phyloP scores from a whole-genome alignment of 2,329 filamentous ascomycete genomes.

The Chaetomiaceae sp. region DNA sequence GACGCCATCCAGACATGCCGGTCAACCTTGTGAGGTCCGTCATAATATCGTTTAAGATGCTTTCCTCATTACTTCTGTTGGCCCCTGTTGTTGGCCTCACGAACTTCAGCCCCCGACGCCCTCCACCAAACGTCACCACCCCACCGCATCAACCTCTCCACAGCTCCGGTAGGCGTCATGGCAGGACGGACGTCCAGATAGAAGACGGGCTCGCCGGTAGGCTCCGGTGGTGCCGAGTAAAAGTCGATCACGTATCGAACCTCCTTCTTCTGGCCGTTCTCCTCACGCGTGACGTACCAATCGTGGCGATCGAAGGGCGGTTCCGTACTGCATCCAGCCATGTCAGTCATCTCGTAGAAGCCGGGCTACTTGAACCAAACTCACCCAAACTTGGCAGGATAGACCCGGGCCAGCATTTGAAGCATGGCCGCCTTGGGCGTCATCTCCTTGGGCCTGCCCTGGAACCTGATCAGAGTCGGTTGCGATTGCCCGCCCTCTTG shows the following conservation, averaged over 20 bases:
- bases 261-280: conserved; percentile 65
- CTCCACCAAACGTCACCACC: conserved; percentile 92
- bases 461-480: conserved; percentile 79
- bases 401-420: conserved; percentile 72
- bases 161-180: conserved; percentile 71
- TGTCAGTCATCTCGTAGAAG: neutral
- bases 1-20: conserved; percentile 3
- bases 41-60: neutral
- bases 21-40: neutral
- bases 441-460: conserved; percentile 80
- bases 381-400: conserved; percentile 73
- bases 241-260: conserved; percentile 96
- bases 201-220: conserved; percentile 88
- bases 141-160: conserved; percentile 82
- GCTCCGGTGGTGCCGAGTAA: conserved; percentile 77
- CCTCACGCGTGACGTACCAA: conserved; percentile 81
- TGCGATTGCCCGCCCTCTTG: conserved; percentile 48
- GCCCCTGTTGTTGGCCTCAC: conserved; percentile 32
- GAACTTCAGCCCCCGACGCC: conserved; percentile 67
- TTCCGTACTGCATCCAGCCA: conserved; percentile 51
- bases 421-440: conserved; percentile 88
- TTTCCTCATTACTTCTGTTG: conserved; percentile 1
- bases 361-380: conserved; percentile 31
- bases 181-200: conserved; percentile 92
- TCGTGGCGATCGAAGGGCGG: conserved; percentile 96